Percentiles rank a stretch among this genome's conserved stretches.
phyloP scores from a whole-genome alignment of 2,329 filamentous ascomycete species.

The Zymoseptoria ardabiliae region DNA sequence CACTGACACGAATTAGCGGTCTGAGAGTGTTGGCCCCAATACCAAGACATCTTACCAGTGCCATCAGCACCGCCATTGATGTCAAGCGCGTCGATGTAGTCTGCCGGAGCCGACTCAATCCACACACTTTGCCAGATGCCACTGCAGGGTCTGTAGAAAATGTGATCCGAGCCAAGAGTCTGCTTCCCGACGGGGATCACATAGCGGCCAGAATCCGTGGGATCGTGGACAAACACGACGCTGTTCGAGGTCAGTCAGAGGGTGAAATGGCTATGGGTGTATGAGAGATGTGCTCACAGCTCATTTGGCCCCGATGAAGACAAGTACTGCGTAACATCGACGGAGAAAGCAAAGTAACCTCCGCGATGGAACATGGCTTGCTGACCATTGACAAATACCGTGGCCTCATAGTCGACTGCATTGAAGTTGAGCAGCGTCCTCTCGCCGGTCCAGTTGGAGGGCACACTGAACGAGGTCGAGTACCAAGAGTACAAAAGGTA shows the following conservation, averaged over 20 bases:
- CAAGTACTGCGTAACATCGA: slow-evolving; percentile 55
- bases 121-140: slow-evolving; percentile 74
- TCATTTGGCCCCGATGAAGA: slow-evolving; percentile 55
- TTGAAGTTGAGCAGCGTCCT: slow-evolving; percentile 50
- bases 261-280: slow-evolving; percentile 46
- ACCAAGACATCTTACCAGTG: slow-evolving; percentile 33
- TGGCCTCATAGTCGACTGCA: slow-evolving; percentile 57
- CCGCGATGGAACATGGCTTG: slow-evolving; percentile 50
- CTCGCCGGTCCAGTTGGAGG: slow-evolving; percentile 41
- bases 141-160: slow-evolving; percentile 65
- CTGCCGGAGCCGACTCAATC: slow-evolving; percentile 55
- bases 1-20: slow-evolving; percentile 3
- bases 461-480: slow-evolving; percentile 46
- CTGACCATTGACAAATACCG: slow-evolving; percentile 49
- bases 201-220: slow-evolving; percentile 50
- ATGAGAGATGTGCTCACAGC: slow-evolving; percentile 51
- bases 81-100: slow-evolving; percentile 53
- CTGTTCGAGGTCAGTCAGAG: slow-evolving; percentile 42
- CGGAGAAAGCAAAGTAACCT: slow-evolving; percentile 50
- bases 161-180: slow-evolving; percentile 53
- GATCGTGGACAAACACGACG: slow-evolving; percentile 59
- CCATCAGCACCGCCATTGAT: slow-evolving; percentile 51
- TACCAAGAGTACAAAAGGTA: slow-evolving; percentile 28
- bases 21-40: no score
- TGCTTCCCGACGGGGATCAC: slow-evolving; percentile 54